Evolutionary conservation across 2,329 filamentous ascomycete genomes (phyloP).

Genomic region (Trichothecium sympodiale): DNA sequence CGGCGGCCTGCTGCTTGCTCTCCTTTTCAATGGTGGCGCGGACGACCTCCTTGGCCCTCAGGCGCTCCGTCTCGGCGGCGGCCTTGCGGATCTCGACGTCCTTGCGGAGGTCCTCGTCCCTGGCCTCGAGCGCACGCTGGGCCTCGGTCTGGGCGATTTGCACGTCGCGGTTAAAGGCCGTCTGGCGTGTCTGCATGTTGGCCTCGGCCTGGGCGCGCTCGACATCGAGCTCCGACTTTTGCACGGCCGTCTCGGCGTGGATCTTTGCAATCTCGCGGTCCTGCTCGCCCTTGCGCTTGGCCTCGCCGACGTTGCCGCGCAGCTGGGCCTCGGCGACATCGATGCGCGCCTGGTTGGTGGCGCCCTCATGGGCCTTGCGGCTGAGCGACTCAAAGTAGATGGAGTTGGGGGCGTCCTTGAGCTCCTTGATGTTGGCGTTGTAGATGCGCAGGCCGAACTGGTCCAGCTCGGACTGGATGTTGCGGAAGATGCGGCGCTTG

Average conservation of each 20-base stretch:
- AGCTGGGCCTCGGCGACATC: constrained; percentile 56
- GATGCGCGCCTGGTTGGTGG: constrained; percentile 64
- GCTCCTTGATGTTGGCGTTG: constrained; percentile 70
- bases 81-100: constrained; percentile 69
- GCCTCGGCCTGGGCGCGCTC: constrained; percentile 73
- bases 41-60: constrained; percentile 67
- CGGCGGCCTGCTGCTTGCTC: constrained; percentile 56
- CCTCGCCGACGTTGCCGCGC: constrained; percentile 64
- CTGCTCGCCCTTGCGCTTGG: constrained; percentile 66
- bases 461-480: constrained; percentile 68
- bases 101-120: constrained; percentile 70
- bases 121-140: constrained; percentile 58
- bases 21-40: constrained; percentile 62
- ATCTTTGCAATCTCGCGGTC: constrained; percentile 85
- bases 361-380: constrained; percentile 76
- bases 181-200: constrained; percentile 60
- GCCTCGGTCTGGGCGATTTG: constrained; percentile 68
- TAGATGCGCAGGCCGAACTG: constrained; percentile 71
- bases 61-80: constrained; percentile 67
- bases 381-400: constrained; percentile 75
- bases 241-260: constrained; percentile 71
- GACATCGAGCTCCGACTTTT: constrained; percentile 74
- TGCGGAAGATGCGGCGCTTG: constrained; percentile 63
- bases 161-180: constrained; percentile 61
- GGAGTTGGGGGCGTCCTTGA: constrained; percentile 72